Percentiles rank a stretch among this genome's conserved stretches.
phyloP scores from a whole-genome alignment of 495 filamentous ascomycete species.

The Astrothelium subdiscretum region DNA sequence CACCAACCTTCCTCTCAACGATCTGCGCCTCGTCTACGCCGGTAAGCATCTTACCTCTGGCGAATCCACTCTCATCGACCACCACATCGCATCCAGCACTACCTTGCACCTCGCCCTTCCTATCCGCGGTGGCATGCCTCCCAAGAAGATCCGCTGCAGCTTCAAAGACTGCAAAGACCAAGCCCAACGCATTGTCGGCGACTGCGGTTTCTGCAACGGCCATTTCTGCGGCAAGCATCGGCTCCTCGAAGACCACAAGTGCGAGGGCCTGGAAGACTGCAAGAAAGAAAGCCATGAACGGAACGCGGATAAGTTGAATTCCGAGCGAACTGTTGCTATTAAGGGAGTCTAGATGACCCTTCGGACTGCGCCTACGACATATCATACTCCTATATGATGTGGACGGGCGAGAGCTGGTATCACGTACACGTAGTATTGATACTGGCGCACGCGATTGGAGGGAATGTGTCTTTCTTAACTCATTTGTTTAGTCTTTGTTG shows the following conservation, averaged over 20 bases:
- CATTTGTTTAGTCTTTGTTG: not conserved
- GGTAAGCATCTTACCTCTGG: slow-evolving; percentile 35
- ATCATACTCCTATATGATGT: not conserved
- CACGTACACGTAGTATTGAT: not conserved
- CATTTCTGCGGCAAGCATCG: slow-evolving; percentile 92
- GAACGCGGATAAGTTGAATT: slow-evolving; percentile 83
- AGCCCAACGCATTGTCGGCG: slow-evolving; percentile 85
- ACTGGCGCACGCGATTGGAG: not conserved
- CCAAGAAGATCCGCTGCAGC: slow-evolving; percentile 75
- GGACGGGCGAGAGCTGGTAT: not conserved
- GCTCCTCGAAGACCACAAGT: slow-evolving; percentile 86
- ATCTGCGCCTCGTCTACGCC: slow-evolving; percentile 34
- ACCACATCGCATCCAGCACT: slow-evolving; percentile 30
- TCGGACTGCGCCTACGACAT: not conserved
- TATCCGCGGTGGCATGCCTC: slow-evolving; percentile 40
- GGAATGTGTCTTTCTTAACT: not conserved
- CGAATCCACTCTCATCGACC: slow-evolving; percentile 19
- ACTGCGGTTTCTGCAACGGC: slow-evolving; percentile 88
- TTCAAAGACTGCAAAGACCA: slow-evolving; percentile 78
- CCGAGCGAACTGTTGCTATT: slow-evolving; percentile 67
- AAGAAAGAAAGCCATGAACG: slow-evolving; percentile 90
- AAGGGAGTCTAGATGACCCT: slow-evolving; percentile 43
- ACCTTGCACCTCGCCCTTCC: slow-evolving; percentile 33
- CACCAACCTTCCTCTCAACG: slow-evolving; percentile 28
- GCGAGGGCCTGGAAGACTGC: slow-evolving; percentile 88